Evolutionary conservation across 2,329 filamentous ascomycete genomes (phyloP), one percentile per base, ranked within the genome.

Genomic region (Monosporascus sp.): DNA sequence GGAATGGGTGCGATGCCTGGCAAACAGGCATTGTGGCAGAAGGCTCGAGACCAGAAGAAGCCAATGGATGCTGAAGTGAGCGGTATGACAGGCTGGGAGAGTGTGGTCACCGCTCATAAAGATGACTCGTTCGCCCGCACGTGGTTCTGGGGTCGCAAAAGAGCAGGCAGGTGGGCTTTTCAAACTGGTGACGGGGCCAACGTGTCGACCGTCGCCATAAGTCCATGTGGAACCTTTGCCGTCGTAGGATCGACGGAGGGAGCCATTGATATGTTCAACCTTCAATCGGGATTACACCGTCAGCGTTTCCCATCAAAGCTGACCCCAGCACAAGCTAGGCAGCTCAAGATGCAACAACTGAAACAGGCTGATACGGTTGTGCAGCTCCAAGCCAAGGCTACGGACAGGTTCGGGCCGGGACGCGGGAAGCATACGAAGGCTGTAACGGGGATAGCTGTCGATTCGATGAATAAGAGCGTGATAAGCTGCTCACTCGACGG

Each of bases 141-240:
- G 1, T 99, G 94, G 94, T 97, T 97, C 72, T 97, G 94, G 92
- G 94, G 93, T 6, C 86, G 91, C 53, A 97, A 95, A 72, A 86
- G 88, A 63, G 92, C 94, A 48, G 94, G 94, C 11, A 81, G 94
- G 58, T 99, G 94, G 94, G 87, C 89, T 0, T 90, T 99, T 61
- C 85, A 89, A 59, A 97, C 92, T 1, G 82, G 87, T 41, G 94
- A 99, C 71, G 82, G 83, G 18, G 81, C 84, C n/a, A 82, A 91
- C 63, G 93, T 96, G 55, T 83, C 88, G 59, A 93, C 89, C 51
- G 91, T 99, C 20, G 83, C 91, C 11, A 87, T 99, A 55, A 96
- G 90, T 51, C 82, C 90, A 1, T 99, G 94, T 64, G 94, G 94
- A 53, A 97, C 89, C 2, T 99, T 99, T 75, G 92, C 92, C 2